These are phyloP conservation scores for Sedum album DNA, from an alignment of 164 flowering plant genomes.

Conservation along the genomic window DNA sequence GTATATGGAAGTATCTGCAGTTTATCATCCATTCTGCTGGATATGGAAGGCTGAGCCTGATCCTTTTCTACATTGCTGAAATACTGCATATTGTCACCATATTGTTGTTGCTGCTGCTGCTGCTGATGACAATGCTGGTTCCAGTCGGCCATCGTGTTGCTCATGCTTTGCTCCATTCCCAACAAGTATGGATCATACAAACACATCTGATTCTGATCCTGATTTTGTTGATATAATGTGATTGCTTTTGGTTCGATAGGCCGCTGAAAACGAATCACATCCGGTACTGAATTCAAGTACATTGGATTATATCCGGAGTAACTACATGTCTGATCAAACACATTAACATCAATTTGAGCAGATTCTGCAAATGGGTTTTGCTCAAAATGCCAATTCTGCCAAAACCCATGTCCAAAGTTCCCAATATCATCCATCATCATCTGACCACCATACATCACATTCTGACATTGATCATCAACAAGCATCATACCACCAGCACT, in stretches of 20 bases:
- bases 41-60: neutral
- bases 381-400: neutral
- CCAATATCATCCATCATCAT: neutral
- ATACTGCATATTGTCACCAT: neutral
- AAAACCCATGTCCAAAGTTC: neutral
- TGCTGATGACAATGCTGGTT: neutral
- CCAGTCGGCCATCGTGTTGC: neutral
- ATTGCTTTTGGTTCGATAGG: neutral
- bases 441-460: neutral
- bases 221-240: neutral
- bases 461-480: neutral
- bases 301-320: neutral
- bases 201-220: neutral
- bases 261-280: neutral
- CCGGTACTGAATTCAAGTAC: neutral
- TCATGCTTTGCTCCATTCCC: neutral
- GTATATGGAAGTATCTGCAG: neutral
- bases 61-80: neutral
- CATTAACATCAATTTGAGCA: neutral
- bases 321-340: neutral
- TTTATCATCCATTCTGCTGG: neutral
- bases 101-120: neutral
- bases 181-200: constrained; percentile 1
- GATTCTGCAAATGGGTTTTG: neutral
- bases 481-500: neutral